Base-by-base conservation (phyloP, 1,139 yeast species). In the Blastobotrys indianensis region DNA sequence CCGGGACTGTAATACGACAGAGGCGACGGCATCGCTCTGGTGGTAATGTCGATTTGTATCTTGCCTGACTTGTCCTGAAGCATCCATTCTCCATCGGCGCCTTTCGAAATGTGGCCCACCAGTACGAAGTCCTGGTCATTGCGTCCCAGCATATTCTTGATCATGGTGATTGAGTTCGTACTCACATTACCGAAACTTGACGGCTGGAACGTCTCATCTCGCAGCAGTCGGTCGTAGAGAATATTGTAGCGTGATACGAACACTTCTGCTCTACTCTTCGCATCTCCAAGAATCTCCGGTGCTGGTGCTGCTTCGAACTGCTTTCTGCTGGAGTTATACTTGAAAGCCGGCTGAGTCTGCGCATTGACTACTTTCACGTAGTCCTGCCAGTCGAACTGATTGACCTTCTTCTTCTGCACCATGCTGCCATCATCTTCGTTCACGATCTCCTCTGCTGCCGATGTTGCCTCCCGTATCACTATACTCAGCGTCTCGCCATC, bases 91-190 rank as follows among this genome's bases (percentile, higher is more conserved):
- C 94, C 97, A 49, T 75, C 77, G 5, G 77, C 67, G 46, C 82
- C 81, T 49, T 73, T 72, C 2, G 82, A 71, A 11, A 92, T 65
- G 50, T 88, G 69, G 0, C 98, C 99, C 59, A 90, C 79, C 2
- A 94, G 62, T 28, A 85, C 69, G 59, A 92, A 94, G 49, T 79
- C 75, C 45, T 77, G 72, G 4, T 92, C 92, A 56, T 84, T 85
- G 48, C 95, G 70, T 23, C 98, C 99, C 30, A 90, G 66, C 51
- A 92, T 70, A 60, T 88, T 90, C 58, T 88, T 88, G 48, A 92
- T 80, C 36, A 79, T 72, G 0, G 95, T 84, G 40, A 90, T 77
- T 43, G 82, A 75, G 2, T 57, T 54, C 1, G 64, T 51, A 3
- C 50, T 55, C 53, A 48, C 63, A 9, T 40, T 42, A 4, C 45